These are phyloP conservation scores for Tulasnella sp. DNA, from an alignment of 768 basidiomycete species.

Conservation along the genomic window DNA sequence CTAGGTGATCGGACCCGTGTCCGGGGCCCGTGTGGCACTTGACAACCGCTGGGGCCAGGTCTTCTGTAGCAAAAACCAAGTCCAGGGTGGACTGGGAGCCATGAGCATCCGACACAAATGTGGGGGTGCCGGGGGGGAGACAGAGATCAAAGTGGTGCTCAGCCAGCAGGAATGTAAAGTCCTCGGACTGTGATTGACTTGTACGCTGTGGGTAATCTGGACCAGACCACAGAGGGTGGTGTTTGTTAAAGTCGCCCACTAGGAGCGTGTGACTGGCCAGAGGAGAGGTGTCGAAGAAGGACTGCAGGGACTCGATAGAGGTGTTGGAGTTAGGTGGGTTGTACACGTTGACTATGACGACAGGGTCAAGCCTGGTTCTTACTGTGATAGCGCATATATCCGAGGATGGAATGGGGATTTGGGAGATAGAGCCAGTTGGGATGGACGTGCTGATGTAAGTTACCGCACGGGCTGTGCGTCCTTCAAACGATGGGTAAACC, in stretches of 20 bases:
- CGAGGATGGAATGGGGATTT: too few relatives aligned
- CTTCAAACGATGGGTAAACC: too few relatives aligned
- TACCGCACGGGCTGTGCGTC: too few relatives aligned
- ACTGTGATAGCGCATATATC: too few relatives aligned
- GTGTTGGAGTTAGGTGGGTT: slow-evolving; percentile 14
- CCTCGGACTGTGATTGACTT: background rate
- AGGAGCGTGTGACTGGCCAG: slow-evolving; percentile 2
- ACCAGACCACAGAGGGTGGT: slow-evolving; percentile 16
- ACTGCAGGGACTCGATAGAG: background rate
- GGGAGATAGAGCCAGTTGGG: too few relatives aligned
- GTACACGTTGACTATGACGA: slow-evolving; percentile 15
- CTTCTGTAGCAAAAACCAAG: slow-evolving; percentile 5
- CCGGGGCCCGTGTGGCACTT: slow-evolving; percentile 4
- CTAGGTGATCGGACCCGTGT: slow-evolving; percentile 14
- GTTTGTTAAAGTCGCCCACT: slow-evolving; percentile 13
- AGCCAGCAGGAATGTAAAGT: background rate
- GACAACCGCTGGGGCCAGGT: background rate
- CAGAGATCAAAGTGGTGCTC: background rate
- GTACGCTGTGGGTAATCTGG: slow-evolving; percentile 8
- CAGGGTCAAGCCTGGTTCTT: too few relatives aligned
- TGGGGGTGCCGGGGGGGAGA: slow-evolving; percentile 7
- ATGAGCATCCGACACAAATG: slow-evolving; percentile 12
- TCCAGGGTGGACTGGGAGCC: slow-evolving; percentile 11
- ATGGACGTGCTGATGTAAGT: too few relatives aligned
- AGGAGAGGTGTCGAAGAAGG: background rate